Conservation (phyloP, 2,329 filamentous ascomycete species). For the Chaetomiaceae sp. region DNA sequence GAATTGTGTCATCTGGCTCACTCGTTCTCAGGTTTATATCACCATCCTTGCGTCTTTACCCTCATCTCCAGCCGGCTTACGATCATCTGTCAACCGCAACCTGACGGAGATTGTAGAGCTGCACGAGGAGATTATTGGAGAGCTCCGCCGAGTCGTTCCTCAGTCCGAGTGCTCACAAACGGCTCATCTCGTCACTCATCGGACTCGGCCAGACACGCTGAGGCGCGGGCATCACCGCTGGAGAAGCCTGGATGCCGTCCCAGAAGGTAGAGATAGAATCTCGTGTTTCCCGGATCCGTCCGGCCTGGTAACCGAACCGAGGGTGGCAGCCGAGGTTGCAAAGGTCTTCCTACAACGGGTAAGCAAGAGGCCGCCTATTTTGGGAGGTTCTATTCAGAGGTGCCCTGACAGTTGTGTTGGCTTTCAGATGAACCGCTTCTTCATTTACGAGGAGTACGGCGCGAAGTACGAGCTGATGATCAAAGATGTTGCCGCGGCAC, state of each 20-base stretch:
- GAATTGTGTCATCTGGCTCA: background rate
- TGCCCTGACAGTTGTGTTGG: background rate
- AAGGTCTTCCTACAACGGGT: slow-evolving; percentile 56
- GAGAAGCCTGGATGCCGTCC: slow-evolving; percentile 42
- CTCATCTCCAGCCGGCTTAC: slow-evolving; percentile 55
- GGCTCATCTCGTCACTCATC: slow-evolving; percentile 27
- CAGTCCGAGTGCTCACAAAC: slow-evolving; percentile 56
- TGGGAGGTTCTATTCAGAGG: background rate
- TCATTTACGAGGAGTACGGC: slow-evolving; percentile 85
- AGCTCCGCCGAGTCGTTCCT: slow-evolving; percentile 66
- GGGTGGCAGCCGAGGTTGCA: slow-evolving; percentile 54
- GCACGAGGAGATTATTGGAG: slow-evolving; percentile 73
- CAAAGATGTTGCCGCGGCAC: slow-evolving; percentile 64
- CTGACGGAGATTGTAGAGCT: slow-evolving; percentile 73
- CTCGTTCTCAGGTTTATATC: slow-evolving; percentile 57
- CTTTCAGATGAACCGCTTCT: slow-evolving; percentile 70
- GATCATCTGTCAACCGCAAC: slow-evolving; percentile 71
- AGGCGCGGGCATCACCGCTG: slow-evolving; percentile 38
- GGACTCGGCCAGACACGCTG: slow-evolving; percentile 15
- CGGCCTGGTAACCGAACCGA: slow-evolving; percentile 52
- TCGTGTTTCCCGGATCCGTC: slow-evolving; percentile 42
- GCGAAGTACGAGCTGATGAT: slow-evolving; percentile 83
- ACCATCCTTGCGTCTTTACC: slow-evolving; percentile 68
- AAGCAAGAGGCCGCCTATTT: slow-evolving; percentile 16
- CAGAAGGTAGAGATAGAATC: slow-evolving; percentile 34